Conservation (phyloP, 305 asterid species). For the Fraxinus latifolia region DNA sequence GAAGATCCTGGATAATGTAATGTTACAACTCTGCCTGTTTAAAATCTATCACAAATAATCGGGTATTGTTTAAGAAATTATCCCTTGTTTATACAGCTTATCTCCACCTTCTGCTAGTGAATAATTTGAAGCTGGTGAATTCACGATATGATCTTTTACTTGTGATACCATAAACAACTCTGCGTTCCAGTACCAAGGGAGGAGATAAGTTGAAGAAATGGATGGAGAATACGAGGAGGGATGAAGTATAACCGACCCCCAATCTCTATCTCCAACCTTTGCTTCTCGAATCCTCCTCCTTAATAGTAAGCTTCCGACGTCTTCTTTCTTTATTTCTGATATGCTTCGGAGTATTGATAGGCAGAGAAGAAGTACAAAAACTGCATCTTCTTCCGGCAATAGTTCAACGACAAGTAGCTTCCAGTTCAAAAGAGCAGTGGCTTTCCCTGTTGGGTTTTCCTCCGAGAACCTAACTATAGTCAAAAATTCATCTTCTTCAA, state of each 20-base stretch:
- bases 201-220: constrained; percentile 43
- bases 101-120: constrained; percentile 86
- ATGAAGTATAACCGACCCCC: constrained; percentile 78
- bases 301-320: constrained; percentile 54
- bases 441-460: constrained; percentile 68
- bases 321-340: constrained; percentile 62
- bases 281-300: constrained; percentile 69
- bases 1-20: not conserved
- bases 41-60: not conserved
- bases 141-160: constrained; percentile 34
- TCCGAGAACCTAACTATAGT: constrained; percentile 66
- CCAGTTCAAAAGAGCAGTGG: constrained; percentile 89
- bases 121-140: constrained; percentile 32
- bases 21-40: not conserved
- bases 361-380: constrained; percentile 62
- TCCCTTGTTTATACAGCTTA: constrained; percentile 51
- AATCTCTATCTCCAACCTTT: constrained; percentile 66
- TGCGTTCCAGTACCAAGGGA: constrained; percentile 84
- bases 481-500: constrained; percentile 55
- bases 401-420: constrained; percentile 58
- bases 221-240: constrained; percentile 41
- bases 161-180: constrained; percentile 46
- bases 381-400: constrained; percentile 82
- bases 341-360: constrained; percentile 53
- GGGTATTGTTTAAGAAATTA: constrained; percentile 33